phyloP scores from a whole-genome alignment of 2,329 filamentous ascomycete species.

The Botrytis tulipae region DNA sequence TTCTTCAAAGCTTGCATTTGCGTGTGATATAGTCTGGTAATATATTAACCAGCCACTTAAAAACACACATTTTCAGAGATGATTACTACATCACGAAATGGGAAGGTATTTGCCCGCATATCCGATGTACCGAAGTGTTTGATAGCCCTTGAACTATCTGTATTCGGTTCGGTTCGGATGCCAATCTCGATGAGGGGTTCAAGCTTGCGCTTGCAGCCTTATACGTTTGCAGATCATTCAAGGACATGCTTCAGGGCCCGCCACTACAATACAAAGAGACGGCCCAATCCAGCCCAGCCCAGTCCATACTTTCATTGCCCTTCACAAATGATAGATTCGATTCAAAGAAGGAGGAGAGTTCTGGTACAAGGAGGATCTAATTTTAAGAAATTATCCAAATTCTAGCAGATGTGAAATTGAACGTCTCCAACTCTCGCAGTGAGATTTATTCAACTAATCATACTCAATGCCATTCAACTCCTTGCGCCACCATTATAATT shows the following conservation, averaged over 20 bases:
- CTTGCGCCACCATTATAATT: not conserved
- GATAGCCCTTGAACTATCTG: not conserved
- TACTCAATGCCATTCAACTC: not conserved
- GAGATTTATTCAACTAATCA: not conserved
- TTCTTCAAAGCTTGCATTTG: not conserved
- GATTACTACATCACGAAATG: not conserved
- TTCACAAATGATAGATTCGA: not conserved
- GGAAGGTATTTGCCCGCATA: not conserved
- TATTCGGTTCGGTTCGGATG: not conserved
- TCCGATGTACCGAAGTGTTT: not conserved
- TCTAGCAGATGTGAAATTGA: not conserved
- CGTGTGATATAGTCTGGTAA: not conserved
- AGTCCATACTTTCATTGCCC: not conserved
- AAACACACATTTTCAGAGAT: not conserved
- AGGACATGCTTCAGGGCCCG: not conserved
- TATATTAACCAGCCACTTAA: not conserved
- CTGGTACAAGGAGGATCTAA: not conserved
- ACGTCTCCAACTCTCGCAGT: not conserved
- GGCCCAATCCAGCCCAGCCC: not conserved
- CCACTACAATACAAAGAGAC: not conserved
- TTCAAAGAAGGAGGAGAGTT: not conserved
- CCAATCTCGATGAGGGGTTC: not conserved
- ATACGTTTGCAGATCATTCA: not conserved
- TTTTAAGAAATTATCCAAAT: not conserved
- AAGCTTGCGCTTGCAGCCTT: conserved; percentile 12